Conservation (phyloP, 2,329 filamentous ascomycete species). For the Fonsecaea monophora region DNA sequence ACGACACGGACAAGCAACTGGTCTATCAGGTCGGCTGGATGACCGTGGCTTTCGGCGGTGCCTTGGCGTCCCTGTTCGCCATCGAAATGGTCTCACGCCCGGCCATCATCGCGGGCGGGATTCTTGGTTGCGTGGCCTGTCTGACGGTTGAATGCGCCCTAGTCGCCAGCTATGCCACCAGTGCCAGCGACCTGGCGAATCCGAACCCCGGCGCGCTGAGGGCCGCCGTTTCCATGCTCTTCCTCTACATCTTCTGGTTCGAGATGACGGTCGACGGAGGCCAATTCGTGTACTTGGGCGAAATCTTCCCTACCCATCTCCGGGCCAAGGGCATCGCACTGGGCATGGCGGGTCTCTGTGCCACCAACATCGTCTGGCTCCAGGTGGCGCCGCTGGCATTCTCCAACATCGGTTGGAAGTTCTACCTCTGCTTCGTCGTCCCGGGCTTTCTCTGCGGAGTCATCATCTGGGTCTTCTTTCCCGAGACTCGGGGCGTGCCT, state of each 20-base stretch:
- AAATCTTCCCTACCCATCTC: slow-evolving; percentile 27
- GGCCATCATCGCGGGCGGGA: slow-evolving; percentile 38
- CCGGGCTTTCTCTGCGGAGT: slow-evolving; percentile 2
- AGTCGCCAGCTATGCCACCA: slow-evolving; percentile 23
- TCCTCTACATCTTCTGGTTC: slow-evolving; percentile 16
- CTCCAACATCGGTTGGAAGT: slow-evolving; percentile 44
- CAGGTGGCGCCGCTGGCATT: slow-evolving; percentile 44
- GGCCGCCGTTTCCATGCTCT: slow-evolving; percentile 67
- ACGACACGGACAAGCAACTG: slow-evolving; percentile 21
- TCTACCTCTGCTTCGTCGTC: slow-evolving; percentile 41
- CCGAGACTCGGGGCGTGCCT: slow-evolving; percentile 43
- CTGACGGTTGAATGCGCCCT: slow-evolving; percentile 23
- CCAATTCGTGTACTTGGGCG: slow-evolving; percentile 26
- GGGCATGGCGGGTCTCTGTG: slow-evolving; percentile 8
- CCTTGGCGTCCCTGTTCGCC: slow-evolving; percentile 5
- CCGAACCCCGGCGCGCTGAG: slow-evolving; percentile 20
- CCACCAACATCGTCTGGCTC: slow-evolving; percentile 40
- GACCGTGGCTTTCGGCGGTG: slow-evolving; percentile 14
- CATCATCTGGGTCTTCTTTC: slow-evolving; percentile 33
- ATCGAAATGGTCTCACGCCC: slow-evolving; percentile 35
- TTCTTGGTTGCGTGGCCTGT: slow-evolving; percentile 18
- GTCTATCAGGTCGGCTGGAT: slow-evolving; percentile 25
- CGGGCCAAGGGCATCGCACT: slow-evolving; percentile 25
- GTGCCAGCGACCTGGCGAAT: slow-evolving; percentile 4
- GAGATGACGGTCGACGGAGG: slow-evolving; percentile 21